Percentiles rank a stretch among this genome's conserved stretches.
Conservation (phyloP, 2,329 filamentous ascomycete species). For the Juglanconis sp. region DNA sequence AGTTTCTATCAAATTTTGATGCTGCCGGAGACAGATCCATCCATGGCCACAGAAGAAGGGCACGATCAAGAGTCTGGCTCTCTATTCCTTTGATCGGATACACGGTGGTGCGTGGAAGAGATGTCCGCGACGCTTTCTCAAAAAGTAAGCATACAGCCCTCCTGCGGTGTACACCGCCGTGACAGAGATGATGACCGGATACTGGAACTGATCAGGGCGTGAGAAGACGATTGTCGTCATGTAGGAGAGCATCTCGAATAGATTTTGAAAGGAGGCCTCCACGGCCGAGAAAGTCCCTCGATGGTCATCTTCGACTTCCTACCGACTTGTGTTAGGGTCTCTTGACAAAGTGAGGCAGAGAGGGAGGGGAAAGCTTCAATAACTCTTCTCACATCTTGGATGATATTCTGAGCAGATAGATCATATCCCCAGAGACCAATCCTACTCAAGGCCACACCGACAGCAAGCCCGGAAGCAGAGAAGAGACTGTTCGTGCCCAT, state of each 20-base stretch:
- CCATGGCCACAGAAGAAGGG: not conserved
- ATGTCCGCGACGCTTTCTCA: slow-evolving; percentile 57
- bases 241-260: slow-evolving; percentile 68
- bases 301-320: slow-evolving; percentile 52
- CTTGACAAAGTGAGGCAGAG: not conserved
- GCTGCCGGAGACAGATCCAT: too few species aligned
- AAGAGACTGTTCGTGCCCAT: slow-evolving; percentile 25
- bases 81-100: slow-evolving; percentile 9
- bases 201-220: slow-evolving; percentile 60
- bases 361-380: slow-evolving; percentile 4
- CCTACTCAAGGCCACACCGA: slow-evolving; percentile 52
- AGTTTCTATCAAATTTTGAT: too few species aligned
- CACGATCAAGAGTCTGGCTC: not conserved
- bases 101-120: slow-evolving; percentile 46
- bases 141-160: slow-evolving; percentile 52
- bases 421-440: slow-evolving; percentile 62
- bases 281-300: slow-evolving; percentile 68
- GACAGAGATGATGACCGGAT: slow-evolving; percentile 58
- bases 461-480: slow-evolving; percentile 46
- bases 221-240: slow-evolving; percentile 63
- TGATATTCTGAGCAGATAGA: slow-evolving; percentile 55
- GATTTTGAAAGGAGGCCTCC: slow-evolving; percentile 66
- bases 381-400: slow-evolving; percentile 58
- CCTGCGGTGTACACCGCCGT: slow-evolving; percentile 48
- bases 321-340: not conserved